Percentiles rank a stretch among this genome's conserved stretches.
phyloP scores from a whole-genome alignment of 2,329 filamentous ascomycete genomes.

The Cladosporium cucumerinum region DNA sequence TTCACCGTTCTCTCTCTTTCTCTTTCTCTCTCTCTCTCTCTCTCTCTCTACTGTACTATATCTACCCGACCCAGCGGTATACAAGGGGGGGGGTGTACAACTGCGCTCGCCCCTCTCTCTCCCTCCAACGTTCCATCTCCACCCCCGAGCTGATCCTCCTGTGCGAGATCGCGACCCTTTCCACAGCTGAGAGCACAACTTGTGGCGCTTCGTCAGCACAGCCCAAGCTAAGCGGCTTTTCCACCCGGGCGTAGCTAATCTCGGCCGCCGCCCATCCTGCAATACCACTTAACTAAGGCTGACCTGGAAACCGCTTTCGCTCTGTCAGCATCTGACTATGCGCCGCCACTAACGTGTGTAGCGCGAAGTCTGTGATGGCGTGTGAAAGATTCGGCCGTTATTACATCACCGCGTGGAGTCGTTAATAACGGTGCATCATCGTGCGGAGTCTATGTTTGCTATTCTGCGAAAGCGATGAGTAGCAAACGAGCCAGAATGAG shows the following conservation, averaged over 20 bases:
- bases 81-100: not conserved
- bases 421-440: not conserved
- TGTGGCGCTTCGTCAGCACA: conserved; percentile 9
- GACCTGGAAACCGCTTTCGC: not conserved
- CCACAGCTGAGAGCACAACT: not conserved
- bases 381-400: conserved; percentile 2
- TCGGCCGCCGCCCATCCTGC: not conserved
- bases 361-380: not conserved
- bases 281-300: conserved; percentile 2
- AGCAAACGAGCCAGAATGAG: not conserved
- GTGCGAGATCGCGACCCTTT: not conserved
- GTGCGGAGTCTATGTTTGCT: not conserved
- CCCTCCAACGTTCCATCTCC: conserved; percentile 6
- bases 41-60: not conserved
- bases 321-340: conserved; percentile 11
- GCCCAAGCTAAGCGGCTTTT: not conserved
- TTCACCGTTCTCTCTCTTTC: not conserved
- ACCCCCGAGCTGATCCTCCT: not conserved
- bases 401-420: not conserved
- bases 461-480: not conserved
- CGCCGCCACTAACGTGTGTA: conserved; percentile 1
- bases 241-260: not conserved
- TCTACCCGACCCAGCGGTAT: not conserved
- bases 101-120: not conserved
- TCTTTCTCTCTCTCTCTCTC: not conserved